Conservation (phyloP, 345 rosid genomes). For the Sonneratia alba region DNA sequence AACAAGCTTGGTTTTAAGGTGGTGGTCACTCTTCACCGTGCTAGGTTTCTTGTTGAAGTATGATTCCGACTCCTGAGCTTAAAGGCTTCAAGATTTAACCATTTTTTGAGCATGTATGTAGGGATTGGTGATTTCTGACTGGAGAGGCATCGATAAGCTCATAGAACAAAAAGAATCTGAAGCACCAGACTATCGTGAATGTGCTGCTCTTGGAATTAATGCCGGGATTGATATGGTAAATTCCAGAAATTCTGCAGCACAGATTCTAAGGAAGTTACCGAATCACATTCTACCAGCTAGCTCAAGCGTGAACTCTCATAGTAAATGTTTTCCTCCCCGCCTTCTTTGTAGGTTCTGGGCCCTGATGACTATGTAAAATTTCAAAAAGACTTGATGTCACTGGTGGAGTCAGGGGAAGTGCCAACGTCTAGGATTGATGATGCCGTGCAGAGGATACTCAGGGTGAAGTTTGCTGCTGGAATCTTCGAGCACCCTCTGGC, state of each 20-base stretch:
- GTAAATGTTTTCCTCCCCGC: too few relatives aligned
- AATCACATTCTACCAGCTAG: not conserved
- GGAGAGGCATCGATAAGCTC: conserved; percentile 55
- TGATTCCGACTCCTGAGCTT: not conserved
- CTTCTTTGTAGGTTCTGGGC: not conserved
- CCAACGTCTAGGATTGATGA: conserved; percentile 60
- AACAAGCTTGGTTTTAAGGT: conserved; percentile 11
- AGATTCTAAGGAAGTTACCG: not conserved
- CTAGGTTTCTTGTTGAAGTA: too few relatives aligned
- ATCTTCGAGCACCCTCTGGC: conserved; percentile 14
- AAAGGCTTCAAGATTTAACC: not conserved
- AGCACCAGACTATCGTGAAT: not conserved
- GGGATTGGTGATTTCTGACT: conserved; percentile 82
- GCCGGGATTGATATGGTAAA: not conserved
- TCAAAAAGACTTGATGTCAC: conserved; percentile 1
- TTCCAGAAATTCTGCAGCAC: not conserved
- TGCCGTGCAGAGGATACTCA: conserved; percentile 62
- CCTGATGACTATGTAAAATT: not conserved
- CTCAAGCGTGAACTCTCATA: not conserved
- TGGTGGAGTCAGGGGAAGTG: conserved; percentile 34
- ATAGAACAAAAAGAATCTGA: not conserved
- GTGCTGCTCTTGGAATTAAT: not conserved
- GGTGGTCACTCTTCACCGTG: not conserved
- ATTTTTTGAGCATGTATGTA: not conserved
- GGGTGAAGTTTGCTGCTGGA: conserved; percentile 66